phyloP scores from a whole-genome alignment of 129 eudicot species.

The Rutidosis leptorrhynchoides region DNA sequence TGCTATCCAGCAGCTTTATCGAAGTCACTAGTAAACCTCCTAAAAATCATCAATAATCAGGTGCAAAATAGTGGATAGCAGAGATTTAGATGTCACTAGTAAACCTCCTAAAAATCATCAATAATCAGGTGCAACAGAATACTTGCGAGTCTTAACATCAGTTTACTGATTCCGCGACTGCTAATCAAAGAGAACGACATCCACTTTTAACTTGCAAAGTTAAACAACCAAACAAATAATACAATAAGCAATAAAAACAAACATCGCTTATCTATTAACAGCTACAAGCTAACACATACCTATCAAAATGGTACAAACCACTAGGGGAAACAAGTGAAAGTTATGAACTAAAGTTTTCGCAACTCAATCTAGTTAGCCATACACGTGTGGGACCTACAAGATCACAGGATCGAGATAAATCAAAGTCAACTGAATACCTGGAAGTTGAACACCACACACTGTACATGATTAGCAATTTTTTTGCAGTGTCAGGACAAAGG shows the following conservation, averaged over 20 bases:
- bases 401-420: slow-evolving; percentile 17
- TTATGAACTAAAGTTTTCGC: slow-evolving; percentile 28
- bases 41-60: not conserved
- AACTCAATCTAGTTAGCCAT: slow-evolving; percentile 22
- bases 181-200: not conserved
- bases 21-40: not conserved
- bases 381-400: slow-evolving; percentile 4
- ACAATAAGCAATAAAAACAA: slow-evolving; percentile 30
- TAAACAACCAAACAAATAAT: slow-evolving; percentile 18
- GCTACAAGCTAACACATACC: too few species aligned
- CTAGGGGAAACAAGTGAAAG: slow-evolving; percentile 23
- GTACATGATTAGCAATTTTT: slow-evolving; percentile 17
- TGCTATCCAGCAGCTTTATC: not conserved
- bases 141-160: not conserved
- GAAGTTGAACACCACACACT: not conserved
- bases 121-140: not conserved
- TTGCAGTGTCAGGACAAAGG: slow-evolving; percentile 8
- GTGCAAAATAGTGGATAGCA: too few species aligned
- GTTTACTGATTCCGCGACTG: slow-evolving; percentile 2
- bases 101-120: not conserved
- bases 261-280: slow-evolving; percentile 9
- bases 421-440: slow-evolving; percentile 16
- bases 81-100: not conserved
- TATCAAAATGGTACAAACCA: slow-evolving; percentile 32
- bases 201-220: slow-evolving; percentile 18